A percentile compares a stretch with the other conserved stretches of the same genome.
These are phyloP conservation scores for Rubus idaeus DNA, from an alignment of 306 rosid species.

Conservation along the genomic window DNA sequence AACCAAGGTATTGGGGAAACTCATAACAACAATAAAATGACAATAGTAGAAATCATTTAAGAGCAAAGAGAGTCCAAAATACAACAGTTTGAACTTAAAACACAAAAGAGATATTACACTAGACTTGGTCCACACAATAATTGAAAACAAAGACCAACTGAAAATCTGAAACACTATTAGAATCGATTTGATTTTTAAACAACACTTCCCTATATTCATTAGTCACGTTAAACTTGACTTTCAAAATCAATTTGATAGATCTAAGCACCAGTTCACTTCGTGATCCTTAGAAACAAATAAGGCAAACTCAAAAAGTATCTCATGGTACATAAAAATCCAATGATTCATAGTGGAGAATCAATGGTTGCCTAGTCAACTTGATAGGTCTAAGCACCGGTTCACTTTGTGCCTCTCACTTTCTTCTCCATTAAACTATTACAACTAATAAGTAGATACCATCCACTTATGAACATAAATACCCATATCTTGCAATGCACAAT, in stretches of 20 bases:
- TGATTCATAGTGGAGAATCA: neutral
- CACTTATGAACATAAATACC: neutral
- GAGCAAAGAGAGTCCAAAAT: neutral
- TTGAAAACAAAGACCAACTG: neutral
- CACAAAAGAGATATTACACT: neutral
- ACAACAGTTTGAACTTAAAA: neutral
- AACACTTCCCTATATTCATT: neutral
- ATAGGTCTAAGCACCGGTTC: neutral
- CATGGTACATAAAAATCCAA: neutral
- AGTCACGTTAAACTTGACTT: no score
- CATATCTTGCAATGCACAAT: neutral
- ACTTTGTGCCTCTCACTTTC: neutral
- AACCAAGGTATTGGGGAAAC: neutral
- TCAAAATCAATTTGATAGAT: neutral
- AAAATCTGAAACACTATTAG: neutral
- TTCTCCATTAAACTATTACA: neutral
- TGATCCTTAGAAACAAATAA: neutral
- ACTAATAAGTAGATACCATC: neutral
- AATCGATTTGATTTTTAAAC: neutral
- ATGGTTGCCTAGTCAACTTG: neutral
- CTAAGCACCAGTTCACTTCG: neutral
- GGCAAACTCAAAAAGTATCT: neutral
- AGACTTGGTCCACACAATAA: neutral
- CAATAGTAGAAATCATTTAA: neutral
- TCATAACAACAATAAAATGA: neutral